Evolutionary conservation across 176 grass and related monocot genomes (phyloP), one percentile per base, ranked within the genome.

Genomic region (Olyra latifolia): DNA sequence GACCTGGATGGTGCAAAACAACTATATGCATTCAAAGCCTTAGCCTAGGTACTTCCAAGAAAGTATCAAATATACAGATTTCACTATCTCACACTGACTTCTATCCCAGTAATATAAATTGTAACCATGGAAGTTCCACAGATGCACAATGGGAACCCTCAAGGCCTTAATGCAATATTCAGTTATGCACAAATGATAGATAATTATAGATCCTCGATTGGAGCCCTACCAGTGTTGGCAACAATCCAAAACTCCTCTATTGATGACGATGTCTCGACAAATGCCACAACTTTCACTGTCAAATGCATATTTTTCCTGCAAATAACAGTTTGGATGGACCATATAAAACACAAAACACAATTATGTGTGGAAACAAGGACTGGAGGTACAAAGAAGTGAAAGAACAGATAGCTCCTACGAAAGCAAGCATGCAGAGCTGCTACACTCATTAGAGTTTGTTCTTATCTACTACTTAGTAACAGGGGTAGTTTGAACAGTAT

Each of bases 141-240:
- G 3, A 46, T 10, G 53, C 56, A 70, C 12, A 50, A 41, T 41
- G 52, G 46, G 67, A 49, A 83, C 19, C 24, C 27, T 56, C 14
- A 49, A 72, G 42, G 52, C 13, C 40, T 74, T 68, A 45, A 59
- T 75, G 42, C 54, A 47, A 46, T 25, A 46, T 47, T 8, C 8
- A 77, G 16, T 55, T 72, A 79, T 47, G 75, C 29, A 77, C 12
- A 47, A 60, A 49, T 77, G 16, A 43, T 52, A 38, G 11, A 76
- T 3, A 75, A 73, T 27, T 71, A 56, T 54, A 57, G 47, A 78
- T 79, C 23, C 20, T 22, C 11, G 19, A 69, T 38, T 29, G 17
- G 62, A 80, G 14, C 64, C 85, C 24, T 93, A 95, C 95, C 92
- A 98, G 86, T 98, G 90, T 42, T 94, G 69, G 48, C 95, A 98